Conservation (phyloP, 1,284 basidiomycete genomes). For the Coriolopsis trogii region DNA sequence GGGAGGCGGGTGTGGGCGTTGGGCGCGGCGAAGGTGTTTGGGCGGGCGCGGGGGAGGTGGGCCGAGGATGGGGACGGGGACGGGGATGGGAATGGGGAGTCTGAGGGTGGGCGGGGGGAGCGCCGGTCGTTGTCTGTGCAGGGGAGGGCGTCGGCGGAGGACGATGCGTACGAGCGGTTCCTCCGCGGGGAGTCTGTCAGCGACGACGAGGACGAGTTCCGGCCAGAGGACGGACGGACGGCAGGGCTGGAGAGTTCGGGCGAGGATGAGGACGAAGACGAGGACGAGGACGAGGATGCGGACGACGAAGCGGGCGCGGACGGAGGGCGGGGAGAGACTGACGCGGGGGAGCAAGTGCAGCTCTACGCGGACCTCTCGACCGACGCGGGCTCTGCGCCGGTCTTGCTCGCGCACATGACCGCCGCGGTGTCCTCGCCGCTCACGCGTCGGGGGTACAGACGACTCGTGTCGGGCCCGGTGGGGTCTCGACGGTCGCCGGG, state of each 20-base stretch:
- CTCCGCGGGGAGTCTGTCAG: constrained; percentile 64
- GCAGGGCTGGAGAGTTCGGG: not conserved
- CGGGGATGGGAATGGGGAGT: no score
- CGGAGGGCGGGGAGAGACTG: constrained; percentile 26
- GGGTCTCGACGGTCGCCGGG: constrained; percentile 12
- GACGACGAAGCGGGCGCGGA: constrained; percentile 29
- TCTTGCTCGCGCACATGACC: constrained; percentile 54
- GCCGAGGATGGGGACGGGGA: no score
- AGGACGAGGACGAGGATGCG: constrained; percentile 13
- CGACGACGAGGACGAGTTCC: constrained; percentile 60
- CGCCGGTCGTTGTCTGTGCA: not conserved
- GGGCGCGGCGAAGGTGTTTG: constrained; percentile 30
- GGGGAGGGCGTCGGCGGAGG: constrained; percentile 17
- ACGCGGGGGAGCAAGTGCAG: constrained; percentile 38
- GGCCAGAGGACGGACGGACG: constrained; percentile 22
- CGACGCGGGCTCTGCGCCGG: constrained; percentile 40
- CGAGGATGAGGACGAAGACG: constrained; percentile 8
- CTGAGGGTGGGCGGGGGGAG: constrained; percentile 14
- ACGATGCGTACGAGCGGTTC: constrained; percentile 56
- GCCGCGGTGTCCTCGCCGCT: constrained; percentile 44
- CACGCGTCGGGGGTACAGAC: constrained; percentile 48
- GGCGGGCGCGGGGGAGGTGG: not conserved
- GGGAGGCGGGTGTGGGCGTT: constrained; percentile 38
- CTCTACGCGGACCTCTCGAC: constrained; percentile 49
- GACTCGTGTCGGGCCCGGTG: constrained; percentile 36